These are phyloP conservation scores for Salvia rosmarinus DNA, from an alignment of 257 asterid species.

Conservation along the genomic window DNA sequence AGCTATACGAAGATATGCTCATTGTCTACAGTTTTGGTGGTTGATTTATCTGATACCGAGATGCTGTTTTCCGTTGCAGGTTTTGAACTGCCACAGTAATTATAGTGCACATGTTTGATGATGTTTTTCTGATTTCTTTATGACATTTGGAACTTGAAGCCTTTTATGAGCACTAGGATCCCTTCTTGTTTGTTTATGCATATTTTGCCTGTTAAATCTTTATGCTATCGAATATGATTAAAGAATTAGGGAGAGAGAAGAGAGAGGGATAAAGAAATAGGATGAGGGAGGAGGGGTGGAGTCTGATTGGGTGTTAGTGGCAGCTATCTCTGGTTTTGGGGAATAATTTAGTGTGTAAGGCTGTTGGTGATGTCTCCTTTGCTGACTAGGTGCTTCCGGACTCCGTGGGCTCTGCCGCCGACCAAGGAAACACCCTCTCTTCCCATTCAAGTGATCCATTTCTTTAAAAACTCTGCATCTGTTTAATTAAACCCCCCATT, in stretches of 20 bases:
- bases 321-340: constrained; percentile 48
- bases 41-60: constrained; percentile 64
- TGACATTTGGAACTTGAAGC: constrained; percentile 51
- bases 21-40: constrained; percentile 70
- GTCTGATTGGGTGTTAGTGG: constrained; percentile 53
- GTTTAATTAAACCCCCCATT: constrained; percentile 36
- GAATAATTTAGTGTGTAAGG: constrained; percentile 68
- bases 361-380: constrained; percentile 75
- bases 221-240: constrained; percentile 26
- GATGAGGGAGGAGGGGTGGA: constrained; percentile 51
- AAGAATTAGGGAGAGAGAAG: constrained; percentile 36
- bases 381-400: constrained; percentile 80
- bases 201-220: constrained; percentile 39
- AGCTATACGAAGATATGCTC: constrained; percentile 66
- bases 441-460: constrained; percentile 58
- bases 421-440: constrained; percentile 82
- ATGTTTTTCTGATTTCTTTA: constrained; percentile 42
- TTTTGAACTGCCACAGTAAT: constrained; percentile 40
- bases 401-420: constrained; percentile 91
- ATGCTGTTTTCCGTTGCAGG: constrained; percentile 83
- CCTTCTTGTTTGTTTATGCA: constrained; percentile 19
- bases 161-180: constrained; percentile 39
- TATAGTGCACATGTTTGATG: constrained; percentile 44
- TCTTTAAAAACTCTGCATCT: constrained; percentile 44
- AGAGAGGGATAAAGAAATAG: constrained; percentile 36